Base-by-base conservation (phyloP, 306 rosid species). In the Glycine tomentella region DNA sequence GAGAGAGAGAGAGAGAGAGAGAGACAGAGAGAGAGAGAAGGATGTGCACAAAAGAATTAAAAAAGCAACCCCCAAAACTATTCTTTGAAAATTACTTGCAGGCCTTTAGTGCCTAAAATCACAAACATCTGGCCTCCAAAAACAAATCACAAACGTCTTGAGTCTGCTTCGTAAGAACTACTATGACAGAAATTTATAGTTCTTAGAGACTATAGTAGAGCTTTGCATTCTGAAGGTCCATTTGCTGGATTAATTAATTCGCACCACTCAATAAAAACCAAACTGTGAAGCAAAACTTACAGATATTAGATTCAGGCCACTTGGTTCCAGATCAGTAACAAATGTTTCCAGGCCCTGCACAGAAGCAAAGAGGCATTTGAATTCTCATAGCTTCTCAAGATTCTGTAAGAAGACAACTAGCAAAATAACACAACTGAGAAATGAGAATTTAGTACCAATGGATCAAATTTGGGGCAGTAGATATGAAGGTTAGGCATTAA, bases 371-470 rank as follows among this genome's bases (percentile, higher is more conserved):
- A 45, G 38, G 4, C 20, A 55, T 2, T 0, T 48, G 15, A 80
- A 6, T 14, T 36, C 9, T 9, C 4, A 3, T 38, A 51, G 13
- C 57, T 50, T 64, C 17, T 14, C 12, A 52, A 33, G 40, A 45
- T 71, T n/a, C 38, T 44, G 9, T 12, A 71, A 53, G 14, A 42
- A 33, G 42, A 61, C 12, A 77, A 53, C 58, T 14, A 40, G 36
- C 3, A 10, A 44, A 76, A n/a, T 33, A 69, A 40, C 44, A 59
- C 36, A 13, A 38, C 25, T 59, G 59, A 69, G n/a, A 52, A 64
- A 25, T n/a, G 69, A 25, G 38, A 66, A 44, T 31, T 52, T 58
- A 38, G 69, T 81, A 81, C 84, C 77, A 53, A 0, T 17, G 72
- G 72, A 2, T 9, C 0, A 67, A 1, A 33, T 46, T 34, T 3